Percentiles rank a stretch among this genome's conserved stretches.
These are phyloP conservation scores for Pythium myriotylum DNA, from an alignment of 352 stramenopile species.

Conservation along the genomic window DNA sequence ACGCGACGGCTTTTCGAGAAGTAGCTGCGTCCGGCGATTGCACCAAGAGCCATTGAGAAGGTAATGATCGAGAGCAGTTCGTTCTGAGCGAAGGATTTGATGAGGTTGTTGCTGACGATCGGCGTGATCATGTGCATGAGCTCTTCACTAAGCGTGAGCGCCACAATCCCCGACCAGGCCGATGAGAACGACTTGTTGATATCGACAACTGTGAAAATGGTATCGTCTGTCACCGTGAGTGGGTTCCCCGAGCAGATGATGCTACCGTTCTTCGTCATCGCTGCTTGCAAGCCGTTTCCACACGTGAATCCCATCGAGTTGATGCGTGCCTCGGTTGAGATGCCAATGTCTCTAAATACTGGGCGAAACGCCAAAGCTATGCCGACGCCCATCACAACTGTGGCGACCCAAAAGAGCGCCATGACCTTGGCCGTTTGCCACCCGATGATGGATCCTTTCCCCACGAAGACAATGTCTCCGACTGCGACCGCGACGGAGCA, in stretches of 20 bases:
- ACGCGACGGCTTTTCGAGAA: constrained; percentile 57
- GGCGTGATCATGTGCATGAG: constrained; percentile 54
- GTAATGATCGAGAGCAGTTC: constrained; percentile 66
- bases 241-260: constrained; percentile 25
- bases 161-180: constrained; percentile 38
- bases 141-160: constrained; percentile 62
- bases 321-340: too few species aligned
- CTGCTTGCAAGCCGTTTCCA: constrained; percentile 38
- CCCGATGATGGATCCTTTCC: constrained; percentile 67
- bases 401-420: constrained; percentile 50
- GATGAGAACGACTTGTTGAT: constrained; percentile 47
- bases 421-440: constrained; percentile 73
- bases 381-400: constrained; percentile 46
- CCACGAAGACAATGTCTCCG: constrained; percentile 69
- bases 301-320: constrained; percentile 61
- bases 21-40: constrained; percentile 54
- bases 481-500: constrained; percentile 77
- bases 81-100: constrained; percentile 43
- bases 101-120: constrained; percentile 72
- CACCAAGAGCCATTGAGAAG: constrained; percentile 68
- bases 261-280: neutral
- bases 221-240: neutral
- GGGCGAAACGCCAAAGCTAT: constrained; percentile 58
- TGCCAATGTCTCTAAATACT: constrained; percentile 42
- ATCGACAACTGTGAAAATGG: constrained; percentile 48